Evolutionary conservation across 2,329 filamentous ascomycete genomes (phyloP).

Genomic region (Triangularia setosa): DNA sequence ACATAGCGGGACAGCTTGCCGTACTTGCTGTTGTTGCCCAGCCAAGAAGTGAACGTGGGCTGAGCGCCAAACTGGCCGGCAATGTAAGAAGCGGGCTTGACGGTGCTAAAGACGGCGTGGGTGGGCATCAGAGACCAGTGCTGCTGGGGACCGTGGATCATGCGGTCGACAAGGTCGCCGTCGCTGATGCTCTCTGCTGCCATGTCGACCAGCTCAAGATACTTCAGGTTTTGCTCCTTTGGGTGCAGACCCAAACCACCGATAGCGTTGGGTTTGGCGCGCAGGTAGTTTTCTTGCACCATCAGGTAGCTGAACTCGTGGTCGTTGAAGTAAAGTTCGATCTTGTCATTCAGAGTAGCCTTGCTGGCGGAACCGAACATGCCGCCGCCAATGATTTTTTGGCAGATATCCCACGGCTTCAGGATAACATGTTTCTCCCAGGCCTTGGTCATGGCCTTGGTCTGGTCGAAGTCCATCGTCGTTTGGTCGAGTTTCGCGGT

Average conservation of each 20-base stretch:
- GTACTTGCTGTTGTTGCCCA: constrained; percentile 90
- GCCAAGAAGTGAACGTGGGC: constrained; percentile 78
- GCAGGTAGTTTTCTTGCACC: constrained; percentile 97
- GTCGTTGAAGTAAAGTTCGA: constrained; percentile 98
- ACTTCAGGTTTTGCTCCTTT: constrained; percentile 70
- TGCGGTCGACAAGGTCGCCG: constrained; percentile 89
- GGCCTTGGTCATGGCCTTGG: constrained; percentile 91
- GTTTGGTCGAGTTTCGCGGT: constrained; percentile 85
- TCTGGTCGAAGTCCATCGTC: constrained; percentile 76
- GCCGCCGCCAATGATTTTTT: constrained; percentile 83
- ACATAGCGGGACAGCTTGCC: constrained; percentile 74
- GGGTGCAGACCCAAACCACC: constrained; percentile 55
- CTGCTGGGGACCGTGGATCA: constrained; percentile 98
- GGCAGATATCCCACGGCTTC: constrained; percentile 97
- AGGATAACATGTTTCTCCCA: constrained; percentile 98
- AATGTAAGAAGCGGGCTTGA: constrained; percentile 82
- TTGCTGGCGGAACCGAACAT: constrained; percentile 83
- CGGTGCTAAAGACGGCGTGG: constrained; percentile 92
- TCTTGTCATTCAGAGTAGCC: constrained; percentile 91
- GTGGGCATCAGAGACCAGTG: constrained; percentile 98
- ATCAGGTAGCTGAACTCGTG: constrained; percentile 97
- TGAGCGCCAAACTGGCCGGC: constrained; percentile 73
- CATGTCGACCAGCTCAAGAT: constrained; percentile 79
- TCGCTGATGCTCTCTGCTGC: constrained; percentile 96
- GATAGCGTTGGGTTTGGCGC: constrained; percentile 68